These are phyloP conservation scores for Nematocida major DNA, from an alignment of 371 early-diverging fungal genomes.

Conservation along the genomic window DNA sequence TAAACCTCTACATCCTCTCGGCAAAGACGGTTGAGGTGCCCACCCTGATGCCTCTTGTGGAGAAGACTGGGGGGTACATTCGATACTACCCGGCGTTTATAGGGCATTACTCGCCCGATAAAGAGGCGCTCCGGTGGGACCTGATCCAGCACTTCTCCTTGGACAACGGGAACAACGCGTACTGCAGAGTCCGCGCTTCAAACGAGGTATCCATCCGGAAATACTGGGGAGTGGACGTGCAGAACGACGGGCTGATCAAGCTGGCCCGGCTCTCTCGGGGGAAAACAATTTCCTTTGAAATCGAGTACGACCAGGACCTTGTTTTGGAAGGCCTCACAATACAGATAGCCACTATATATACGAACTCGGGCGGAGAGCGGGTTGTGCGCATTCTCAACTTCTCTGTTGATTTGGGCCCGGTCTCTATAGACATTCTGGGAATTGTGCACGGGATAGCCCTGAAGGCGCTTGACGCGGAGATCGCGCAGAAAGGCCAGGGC, in stretches of 20 bases:
- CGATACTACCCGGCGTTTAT: slow-evolving; percentile 88
- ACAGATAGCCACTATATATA: slow-evolving; percentile 88
- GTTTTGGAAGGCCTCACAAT: slow-evolving; percentile 74
- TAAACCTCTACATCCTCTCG: slow-evolving; percentile 84
- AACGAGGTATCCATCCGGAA: slow-evolving; percentile 67
- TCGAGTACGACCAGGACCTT: slow-evolving; percentile 75
- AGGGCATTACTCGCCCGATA: slow-evolving; percentile 75
- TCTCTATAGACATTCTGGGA: slow-evolving; percentile 49
- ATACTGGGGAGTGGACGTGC: slow-evolving; percentile 55
- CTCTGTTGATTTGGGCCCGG: slow-evolving; percentile 66
- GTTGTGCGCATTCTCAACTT: slow-evolving; percentile 86
- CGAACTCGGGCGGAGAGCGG: slow-evolving; percentile 71
- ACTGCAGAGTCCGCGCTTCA: slow-evolving; percentile 82
- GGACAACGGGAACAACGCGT: slow-evolving; percentile 82
- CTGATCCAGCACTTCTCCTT: slow-evolving; percentile 73
- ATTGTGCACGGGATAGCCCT: slow-evolving; percentile 51
- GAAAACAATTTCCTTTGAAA: slow-evolving; percentile 80
- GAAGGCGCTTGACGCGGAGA: slow-evolving; percentile 55
- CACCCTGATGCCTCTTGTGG: slow-evolving; percentile 70
- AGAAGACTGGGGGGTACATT: slow-evolving; percentile 83
- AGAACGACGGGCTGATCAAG: slow-evolving; percentile 75
- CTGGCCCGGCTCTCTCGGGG: slow-evolving; percentile 69
- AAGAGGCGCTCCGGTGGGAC: slow-evolving; percentile 77
- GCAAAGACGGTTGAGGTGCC: slow-evolving; percentile 80
- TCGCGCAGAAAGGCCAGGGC: slow-evolving; percentile 50